Percentiles rank a stretch among this genome's conserved stretches.
Conservation (phyloP, 73 alveolate species). For the Symbiodinium pilosum region DNA sequence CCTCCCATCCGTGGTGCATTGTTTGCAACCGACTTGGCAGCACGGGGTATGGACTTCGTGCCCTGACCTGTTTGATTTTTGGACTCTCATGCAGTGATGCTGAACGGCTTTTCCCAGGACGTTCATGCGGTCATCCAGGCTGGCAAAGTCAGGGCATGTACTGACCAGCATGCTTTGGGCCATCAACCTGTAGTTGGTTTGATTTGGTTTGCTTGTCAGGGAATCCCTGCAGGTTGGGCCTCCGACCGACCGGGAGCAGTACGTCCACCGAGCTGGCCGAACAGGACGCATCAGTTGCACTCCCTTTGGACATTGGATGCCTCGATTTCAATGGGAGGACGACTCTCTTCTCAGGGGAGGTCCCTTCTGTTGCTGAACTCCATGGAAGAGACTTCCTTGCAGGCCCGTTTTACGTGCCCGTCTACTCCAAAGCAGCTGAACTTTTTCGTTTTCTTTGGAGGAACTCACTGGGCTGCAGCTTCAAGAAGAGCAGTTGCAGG, state of each 20-base stretch:
- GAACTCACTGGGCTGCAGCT: not conserved
- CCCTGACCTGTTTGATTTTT: not conserved
- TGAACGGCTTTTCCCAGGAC: too few relatives aligned
- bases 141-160: not conserved
- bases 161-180: too few relatives aligned
- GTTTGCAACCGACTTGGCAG: constrained; percentile 79
- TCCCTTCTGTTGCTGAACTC: constrained; percentile 55
- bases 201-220: too few relatives aligned
- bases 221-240: constrained; percentile 9
- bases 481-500: constrained; percentile 1
- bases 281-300: constrained; percentile 88
- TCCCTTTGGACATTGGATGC: too few relatives aligned
- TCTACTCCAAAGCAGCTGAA: not conserved
- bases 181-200: too few relatives aligned
- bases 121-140: constrained; percentile 67
- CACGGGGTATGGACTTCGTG: constrained; percentile 83
- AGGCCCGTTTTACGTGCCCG: not conserved
- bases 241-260: constrained; percentile 68
- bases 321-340: not conserved
- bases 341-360: constrained; percentile 56
- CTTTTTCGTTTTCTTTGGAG: not conserved
- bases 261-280: constrained; percentile 82
- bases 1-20: constrained; percentile 33
- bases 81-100: too few relatives aligned
- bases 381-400: constrained; percentile 18